A percentile compares a stretch with the other conserved stretches of the same genome.
Evolutionary conservation across 164 flowering plant species (phyloP).

Genomic region (Vitis cinerea): DNA sequence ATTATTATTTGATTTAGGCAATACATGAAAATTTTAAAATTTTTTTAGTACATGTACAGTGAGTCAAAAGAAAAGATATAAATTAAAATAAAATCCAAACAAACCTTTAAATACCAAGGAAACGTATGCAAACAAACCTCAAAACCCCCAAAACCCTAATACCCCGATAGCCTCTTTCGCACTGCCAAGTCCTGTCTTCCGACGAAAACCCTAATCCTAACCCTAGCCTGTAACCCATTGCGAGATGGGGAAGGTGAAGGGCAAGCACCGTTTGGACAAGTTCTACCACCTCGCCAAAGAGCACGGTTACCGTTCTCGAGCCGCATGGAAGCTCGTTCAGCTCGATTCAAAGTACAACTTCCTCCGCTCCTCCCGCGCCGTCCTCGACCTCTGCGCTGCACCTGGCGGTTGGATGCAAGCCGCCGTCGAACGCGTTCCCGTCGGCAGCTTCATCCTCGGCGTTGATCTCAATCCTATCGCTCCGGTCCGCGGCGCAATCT

Average conservation of each 20-base stretch:
- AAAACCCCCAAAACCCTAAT: too few species aligned
- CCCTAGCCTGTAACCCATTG: neutral
- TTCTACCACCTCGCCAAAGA: constrained; percentile 84
- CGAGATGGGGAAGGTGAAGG: constrained; percentile 84
- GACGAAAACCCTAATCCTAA: neutral
- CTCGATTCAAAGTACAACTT: constrained; percentile 73
- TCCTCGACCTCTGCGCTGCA: constrained; percentile 95
- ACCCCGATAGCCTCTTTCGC: too few species aligned
- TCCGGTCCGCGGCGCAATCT: constrained; percentile 73
- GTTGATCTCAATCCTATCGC: constrained; percentile 77
- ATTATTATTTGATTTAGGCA: too few species aligned
- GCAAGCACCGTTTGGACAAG: constrained; percentile 86
- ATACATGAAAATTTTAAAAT: too few species aligned
- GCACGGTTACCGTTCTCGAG: constrained; percentile 88
- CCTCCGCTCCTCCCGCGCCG: constrained; percentile 67
- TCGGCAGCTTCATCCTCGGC: constrained; percentile 74
- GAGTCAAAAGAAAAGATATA: too few species aligned
- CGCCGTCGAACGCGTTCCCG: constrained; percentile 75
- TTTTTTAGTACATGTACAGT: too few species aligned
- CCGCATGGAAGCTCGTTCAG: constrained; percentile 87
- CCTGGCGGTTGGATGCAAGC: constrained; percentile 98
- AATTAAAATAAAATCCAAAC: too few species aligned
- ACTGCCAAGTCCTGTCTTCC: neutral
- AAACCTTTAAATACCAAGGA: too few species aligned
- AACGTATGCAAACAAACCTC: too few species aligned